Evolutionary conservation across 345 rosid genomes (phyloP).

Genomic region (Bretschneidera sinensis): DNA sequence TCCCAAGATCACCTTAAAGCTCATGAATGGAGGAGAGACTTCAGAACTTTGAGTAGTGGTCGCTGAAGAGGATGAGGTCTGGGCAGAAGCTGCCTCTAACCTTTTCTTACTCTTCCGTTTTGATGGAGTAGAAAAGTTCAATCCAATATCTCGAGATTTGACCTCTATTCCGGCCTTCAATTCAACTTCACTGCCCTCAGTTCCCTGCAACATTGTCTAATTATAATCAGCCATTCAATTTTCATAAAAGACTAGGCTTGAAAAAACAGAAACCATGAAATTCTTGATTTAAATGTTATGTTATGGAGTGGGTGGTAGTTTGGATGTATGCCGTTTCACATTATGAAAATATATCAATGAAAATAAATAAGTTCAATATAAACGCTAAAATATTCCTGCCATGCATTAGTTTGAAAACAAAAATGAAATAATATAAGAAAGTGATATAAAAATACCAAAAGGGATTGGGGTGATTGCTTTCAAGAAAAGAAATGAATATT

Average conservation of each 20-base stretch:
- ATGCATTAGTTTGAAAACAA: too few species aligned
- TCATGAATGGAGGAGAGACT: slow-evolving; percentile 35
- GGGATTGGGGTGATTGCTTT: too few species aligned
- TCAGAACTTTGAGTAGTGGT: slow-evolving; percentile 25
- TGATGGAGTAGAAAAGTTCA: slow-evolving; percentile 44
- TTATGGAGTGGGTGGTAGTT: neutral
- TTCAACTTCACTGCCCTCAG: slow-evolving; percentile 17
- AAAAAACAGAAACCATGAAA: neutral
- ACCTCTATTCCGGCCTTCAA: slow-evolving; percentile 39
- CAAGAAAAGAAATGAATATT: too few species aligned
- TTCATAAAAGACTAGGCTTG: neutral
- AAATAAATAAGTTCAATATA: slow-evolving; percentile 8
- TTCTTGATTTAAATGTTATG: neutral
- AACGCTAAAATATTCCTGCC: neutral
- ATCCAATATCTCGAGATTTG: slow-evolving; percentile 72
- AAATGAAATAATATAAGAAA: too few species aligned
- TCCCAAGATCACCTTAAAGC: slow-evolving; percentile 48
- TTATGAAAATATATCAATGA: neutral
- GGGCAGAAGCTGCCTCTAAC: slow-evolving; percentile 43
- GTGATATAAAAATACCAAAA: too few species aligned
- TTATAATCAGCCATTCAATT: slow-evolving; percentile 6
- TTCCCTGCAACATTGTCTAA: slow-evolving; percentile 30
- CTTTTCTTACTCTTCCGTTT: slow-evolving; percentile 80
- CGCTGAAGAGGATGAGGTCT: slow-evolving; percentile 32
- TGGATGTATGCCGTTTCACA: neutral